Conservation (phyloP, 73 alveolate species). For the Durusdinium trenchii region DNA sequence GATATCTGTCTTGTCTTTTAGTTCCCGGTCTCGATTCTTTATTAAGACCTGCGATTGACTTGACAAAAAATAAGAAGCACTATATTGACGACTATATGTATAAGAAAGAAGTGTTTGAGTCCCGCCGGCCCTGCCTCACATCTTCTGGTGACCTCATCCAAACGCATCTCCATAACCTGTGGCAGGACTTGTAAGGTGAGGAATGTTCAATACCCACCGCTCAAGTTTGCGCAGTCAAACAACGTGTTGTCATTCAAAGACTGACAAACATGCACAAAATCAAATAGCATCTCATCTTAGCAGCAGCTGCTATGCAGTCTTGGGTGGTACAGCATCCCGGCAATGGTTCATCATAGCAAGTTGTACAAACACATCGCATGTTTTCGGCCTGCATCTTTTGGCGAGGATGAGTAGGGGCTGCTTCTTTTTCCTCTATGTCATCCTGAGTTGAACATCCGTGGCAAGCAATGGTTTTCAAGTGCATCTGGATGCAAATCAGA, state of each 20-base stretch:
- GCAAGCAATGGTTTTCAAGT: neutral
- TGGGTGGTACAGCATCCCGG: too few species aligned
- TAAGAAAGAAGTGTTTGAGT: neutral
- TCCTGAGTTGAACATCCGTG: neutral
- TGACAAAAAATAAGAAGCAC: too few species aligned
- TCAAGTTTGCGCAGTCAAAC: too few species aligned
- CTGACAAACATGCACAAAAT: neutral
- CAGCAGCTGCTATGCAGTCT: too few species aligned
- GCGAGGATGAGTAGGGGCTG: constrained; percentile 66
- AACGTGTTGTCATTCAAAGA: too few species aligned
- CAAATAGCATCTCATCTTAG: too few species aligned
- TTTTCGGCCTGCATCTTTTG: constrained; percentile 81
- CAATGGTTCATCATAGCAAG: too few species aligned
- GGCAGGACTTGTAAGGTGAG: too few species aligned
- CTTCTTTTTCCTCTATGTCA: constrained; percentile 46
- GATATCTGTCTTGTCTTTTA: constrained; percentile 81
- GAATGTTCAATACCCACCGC: too few species aligned
- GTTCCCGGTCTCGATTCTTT: constrained; percentile 73
- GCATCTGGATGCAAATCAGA: neutral
- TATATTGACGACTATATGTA: too few species aligned
- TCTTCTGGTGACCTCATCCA: constrained; percentile 78
- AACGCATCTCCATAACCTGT: constrained; percentile 81
- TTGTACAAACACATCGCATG: too few species aligned
- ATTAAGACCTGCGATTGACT: constrained; percentile 59
- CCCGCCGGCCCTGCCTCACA: constrained; percentile 47